These are phyloP conservation scores for Nicotiana tabacum DNA, from an alignment of 257 asterid species.

Conservation along the genomic window DNA sequence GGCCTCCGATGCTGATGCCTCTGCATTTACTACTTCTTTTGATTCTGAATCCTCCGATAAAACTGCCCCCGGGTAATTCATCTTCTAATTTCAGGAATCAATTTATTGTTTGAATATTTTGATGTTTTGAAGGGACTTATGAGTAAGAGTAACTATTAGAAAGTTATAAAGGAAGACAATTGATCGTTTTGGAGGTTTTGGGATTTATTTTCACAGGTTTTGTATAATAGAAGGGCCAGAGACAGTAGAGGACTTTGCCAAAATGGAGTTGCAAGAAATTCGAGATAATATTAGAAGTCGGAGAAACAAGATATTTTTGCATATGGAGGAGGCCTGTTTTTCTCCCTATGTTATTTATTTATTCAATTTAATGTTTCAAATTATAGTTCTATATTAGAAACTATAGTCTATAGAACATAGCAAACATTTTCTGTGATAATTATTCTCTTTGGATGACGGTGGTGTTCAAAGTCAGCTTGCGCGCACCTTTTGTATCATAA, in stretches of 20 bases:
- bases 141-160: background rate
- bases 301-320: slow-evolving; percentile 84
- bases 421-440: background rate
- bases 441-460: no score
- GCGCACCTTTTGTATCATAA: background rate
- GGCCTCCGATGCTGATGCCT: slow-evolving; percentile 57
- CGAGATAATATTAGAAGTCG: slow-evolving; percentile 87
- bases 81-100: background rate
- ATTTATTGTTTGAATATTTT: background rate
- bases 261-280: slow-evolving; percentile 86
- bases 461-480: no score
- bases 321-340: slow-evolving; percentile 85
- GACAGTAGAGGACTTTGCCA: slow-evolving; percentile 77
- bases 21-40: slow-evolving; percentile 42
- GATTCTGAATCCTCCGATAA: slow-evolving; percentile 45
- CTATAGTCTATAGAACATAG: background rate
- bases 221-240: slow-evolving; percentile 98
- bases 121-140: background rate
- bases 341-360: background rate
- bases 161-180: background rate
- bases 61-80: slow-evolving; percentile 36
- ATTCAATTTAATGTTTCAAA: background rate
- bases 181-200: background rate
- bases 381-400: background rate
- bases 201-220: slow-evolving; percentile 44